Conservation (phyloP, 2,329 filamentous ascomycete genomes). For the Microascus cirrosus region DNA sequence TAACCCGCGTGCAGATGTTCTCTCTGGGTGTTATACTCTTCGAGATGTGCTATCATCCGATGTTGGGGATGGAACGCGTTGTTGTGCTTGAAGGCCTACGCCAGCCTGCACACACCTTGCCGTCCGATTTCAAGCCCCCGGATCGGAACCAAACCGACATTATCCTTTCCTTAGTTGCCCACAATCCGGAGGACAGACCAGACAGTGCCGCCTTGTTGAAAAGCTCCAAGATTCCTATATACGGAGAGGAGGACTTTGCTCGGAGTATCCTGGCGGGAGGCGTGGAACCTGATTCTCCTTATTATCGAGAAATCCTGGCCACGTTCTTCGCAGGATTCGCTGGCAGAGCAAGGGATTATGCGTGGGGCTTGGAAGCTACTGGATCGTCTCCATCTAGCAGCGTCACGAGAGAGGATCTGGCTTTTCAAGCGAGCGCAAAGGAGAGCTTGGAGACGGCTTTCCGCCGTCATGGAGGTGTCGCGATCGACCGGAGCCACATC, state of each 20-base stretch:
- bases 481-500: constrained; percentile 61
- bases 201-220: constrained; percentile 73
- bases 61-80: constrained; percentile 56
- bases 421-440: constrained; percentile 65
- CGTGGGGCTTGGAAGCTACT: constrained; percentile 57
- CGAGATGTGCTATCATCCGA: constrained; percentile 76
- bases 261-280: constrained; percentile 71
- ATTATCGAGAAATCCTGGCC: constrained; percentile 83
- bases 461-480: constrained; percentile 77
- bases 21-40: constrained; percentile 96
- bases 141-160: constrained; percentile 70
- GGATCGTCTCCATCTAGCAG: constrained; percentile 17
- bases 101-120: constrained; percentile 56
- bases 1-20: constrained; percentile 58
- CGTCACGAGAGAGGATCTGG: constrained; percentile 45
- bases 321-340: constrained; percentile 68
- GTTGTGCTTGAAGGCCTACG: constrained; percentile 57
- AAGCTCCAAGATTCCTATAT: constrained; percentile 77
- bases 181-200: constrained; percentile 72
- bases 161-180: constrained; percentile 67
- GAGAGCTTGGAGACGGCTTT: constrained; percentile 69
- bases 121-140: constrained; percentile 57
- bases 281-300: constrained; percentile 71
- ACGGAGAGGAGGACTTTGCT: constrained; percentile 88
- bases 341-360: constrained; percentile 69